Evolutionary conservation across 345 rosid genomes (phyloP).

Genomic region (Boechera stricta): DNA sequence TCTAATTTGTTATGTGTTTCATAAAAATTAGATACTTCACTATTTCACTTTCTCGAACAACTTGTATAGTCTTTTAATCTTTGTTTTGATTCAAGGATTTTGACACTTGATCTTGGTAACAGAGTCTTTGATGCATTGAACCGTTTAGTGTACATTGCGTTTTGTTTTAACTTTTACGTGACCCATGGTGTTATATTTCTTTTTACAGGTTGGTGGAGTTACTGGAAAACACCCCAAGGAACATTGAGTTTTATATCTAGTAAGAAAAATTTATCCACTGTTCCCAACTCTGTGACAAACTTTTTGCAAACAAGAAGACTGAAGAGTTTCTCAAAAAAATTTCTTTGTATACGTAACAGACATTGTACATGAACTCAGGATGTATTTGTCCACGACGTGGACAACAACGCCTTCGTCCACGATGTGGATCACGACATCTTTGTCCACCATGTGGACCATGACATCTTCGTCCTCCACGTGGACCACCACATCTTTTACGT

Average conservation of each 20-base stretch:
- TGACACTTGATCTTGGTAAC: not conserved
- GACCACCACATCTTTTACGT: no score
- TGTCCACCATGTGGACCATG: no score
- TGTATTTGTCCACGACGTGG: no score
- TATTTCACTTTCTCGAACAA: not conserved
- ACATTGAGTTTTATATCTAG: conserved; percentile 25
- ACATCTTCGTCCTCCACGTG: no score
- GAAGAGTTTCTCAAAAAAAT: conserved; percentile 1
- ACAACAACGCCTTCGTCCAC: no score
- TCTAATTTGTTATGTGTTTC: conserved; percentile 10
- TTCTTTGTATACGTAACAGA: conserved; percentile 32
- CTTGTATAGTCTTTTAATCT: not conserved
- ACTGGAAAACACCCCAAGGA: conserved; percentile 8
- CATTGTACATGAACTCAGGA: conserved; percentile 32
- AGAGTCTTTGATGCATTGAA: not conserved
- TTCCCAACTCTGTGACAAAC: conserved; percentile 29
- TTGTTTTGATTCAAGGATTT: conserved; percentile 10
- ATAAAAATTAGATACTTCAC: not conserved
- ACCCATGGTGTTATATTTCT: not conserved
- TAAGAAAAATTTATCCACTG: conserved; percentile 14
- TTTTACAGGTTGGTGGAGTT: conserved; percentile 26
- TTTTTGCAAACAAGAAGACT: conserved; percentile 24
- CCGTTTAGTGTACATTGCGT: not conserved
- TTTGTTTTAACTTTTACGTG: no score
- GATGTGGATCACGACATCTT: no score